These are phyloP conservation scores for Calocybe gangraenosa DNA, from an alignment of 768 basidiomycete species.

Conservation along the genomic window DNA sequence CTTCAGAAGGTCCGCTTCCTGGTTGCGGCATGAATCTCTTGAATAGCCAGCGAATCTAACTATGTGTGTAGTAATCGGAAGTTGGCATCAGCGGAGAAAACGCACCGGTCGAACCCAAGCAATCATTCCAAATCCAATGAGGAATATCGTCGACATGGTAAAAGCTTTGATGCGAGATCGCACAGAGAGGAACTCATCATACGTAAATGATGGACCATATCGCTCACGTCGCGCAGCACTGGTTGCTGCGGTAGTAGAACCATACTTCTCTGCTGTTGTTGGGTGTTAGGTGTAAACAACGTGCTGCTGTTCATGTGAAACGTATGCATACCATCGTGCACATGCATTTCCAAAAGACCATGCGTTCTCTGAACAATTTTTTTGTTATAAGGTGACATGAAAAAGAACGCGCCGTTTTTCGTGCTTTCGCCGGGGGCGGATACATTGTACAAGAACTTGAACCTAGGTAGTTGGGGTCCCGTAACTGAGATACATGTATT, in stretches of 20 bases:
- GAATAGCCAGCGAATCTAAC: conserved; percentile 53
- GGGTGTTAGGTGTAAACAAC: background rate
- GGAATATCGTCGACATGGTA: conserved; percentile 31
- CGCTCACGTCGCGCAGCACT: conserved; percentile 21
- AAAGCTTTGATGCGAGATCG: conserved; percentile 36
- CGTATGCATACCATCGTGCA: conserved; percentile 15
- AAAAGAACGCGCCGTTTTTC: conserved; percentile 31
- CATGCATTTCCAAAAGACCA: conserved; percentile 37
- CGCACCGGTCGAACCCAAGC: conserved; percentile 36
- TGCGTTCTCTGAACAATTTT: conserved; percentile 44
- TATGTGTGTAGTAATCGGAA: background rate
- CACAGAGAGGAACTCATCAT: conserved; percentile 63
- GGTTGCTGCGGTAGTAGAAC: conserved; percentile 1
- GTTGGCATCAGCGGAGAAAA: background rate
- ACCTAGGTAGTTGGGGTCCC: conserved; percentile 16
- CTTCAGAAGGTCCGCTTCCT: conserved; percentile 60
- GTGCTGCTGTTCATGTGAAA: background rate
- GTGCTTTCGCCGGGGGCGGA: conserved; percentile 31
- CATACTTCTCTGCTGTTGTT: background rate
- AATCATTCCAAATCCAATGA: conserved; percentile 29
- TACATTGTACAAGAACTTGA: conserved; percentile 32
- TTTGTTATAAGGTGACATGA: conserved; percentile 38
- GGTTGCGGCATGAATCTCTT: conserved; percentile 47
- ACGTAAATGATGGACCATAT: conserved; percentile 74
- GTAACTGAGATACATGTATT: background rate